Evolutionary conservation across 202 grass and related monocot genomes (phyloP).

Genomic region (Schoenoplectus tabernaemontani): DNA sequence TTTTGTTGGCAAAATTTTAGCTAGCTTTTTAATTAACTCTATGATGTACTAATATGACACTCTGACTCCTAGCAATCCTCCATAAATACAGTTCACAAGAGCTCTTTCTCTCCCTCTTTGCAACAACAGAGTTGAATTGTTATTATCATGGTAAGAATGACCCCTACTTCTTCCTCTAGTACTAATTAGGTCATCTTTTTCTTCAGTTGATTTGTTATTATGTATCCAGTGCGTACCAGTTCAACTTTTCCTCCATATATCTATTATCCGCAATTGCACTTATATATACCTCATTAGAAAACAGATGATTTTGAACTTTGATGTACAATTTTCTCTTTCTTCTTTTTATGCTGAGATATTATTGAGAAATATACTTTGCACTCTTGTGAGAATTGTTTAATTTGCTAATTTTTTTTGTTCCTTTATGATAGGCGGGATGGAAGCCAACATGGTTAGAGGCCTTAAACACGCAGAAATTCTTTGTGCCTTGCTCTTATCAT

Average conservation of each 20-base stretch:
- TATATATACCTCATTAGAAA: not conserved
- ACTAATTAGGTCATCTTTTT: not conserved
- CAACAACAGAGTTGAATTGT: conserved; percentile 25
- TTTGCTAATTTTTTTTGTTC: no score
- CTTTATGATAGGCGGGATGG: conserved; percentile 42
- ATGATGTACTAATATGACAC: conserved; percentile 42
- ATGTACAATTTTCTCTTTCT: not conserved
- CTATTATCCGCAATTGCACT: not conserved
- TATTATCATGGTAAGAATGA: conserved; percentile 82
- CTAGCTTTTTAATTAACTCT: conserved; percentile 8
- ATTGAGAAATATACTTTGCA: no score
- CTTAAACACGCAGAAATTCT: conserved; percentile 68
- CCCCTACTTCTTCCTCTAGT: not conserved
- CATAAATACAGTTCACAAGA: conserved; percentile 32
- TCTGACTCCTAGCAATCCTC: conserved; percentile 23
- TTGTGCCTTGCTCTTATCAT: conserved; percentile 62
- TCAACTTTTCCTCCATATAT: not conserved
- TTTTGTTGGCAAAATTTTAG: conserved; percentile 10
- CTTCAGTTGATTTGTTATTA: not conserved
- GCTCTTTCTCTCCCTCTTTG: conserved; percentile 15
- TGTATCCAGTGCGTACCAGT: not conserved
- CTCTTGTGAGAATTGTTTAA: no score
- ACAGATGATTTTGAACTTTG: not conserved
- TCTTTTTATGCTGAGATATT: no score
- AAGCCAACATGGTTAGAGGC: conserved; percentile 95